Base-by-base conservation (phyloP, 2,329 filamentous ascomycete species). In the Trichoderma sp. region DNA sequence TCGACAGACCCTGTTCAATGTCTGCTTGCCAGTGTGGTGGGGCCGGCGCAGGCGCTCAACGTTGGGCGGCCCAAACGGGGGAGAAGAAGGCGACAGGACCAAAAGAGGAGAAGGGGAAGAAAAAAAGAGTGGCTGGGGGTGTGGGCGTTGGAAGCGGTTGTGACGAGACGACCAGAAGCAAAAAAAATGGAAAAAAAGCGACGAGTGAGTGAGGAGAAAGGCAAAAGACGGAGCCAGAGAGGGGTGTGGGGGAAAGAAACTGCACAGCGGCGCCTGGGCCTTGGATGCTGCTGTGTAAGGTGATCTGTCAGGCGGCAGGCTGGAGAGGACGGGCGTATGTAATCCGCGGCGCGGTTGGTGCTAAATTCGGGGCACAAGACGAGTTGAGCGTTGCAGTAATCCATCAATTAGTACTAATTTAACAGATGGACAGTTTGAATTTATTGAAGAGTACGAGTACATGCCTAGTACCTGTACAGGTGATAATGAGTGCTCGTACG, bases 121-220 rank as follows among this genome's bases (percentile, higher is more conserved):
- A 59, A 59, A 73, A 69, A 45, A 72, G 71, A 72, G 77, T 72
- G 74, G 77, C 74, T 75, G 71, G 74, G 68, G 53, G 66, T 24
- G 76, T 62, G 53, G 62, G 59, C 59, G 71, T 24, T 11, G 38
- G 68, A 56, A n/a, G 60, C 41, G 41, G 41, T 71, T 71, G 45
- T 50, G 63, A 62, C 71, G 50, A 75, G 45, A 41, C 9, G 60
- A 35, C 24, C 21, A 50, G 29, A 71, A 50, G 21, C 18, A 71
- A 33, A 21, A n/a, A 31, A 45, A 38, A 56, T 16, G 31, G 14
- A 41, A 41, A 41, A 41, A 41, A 75, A 33, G 60, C 33, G 14
- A 33, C 33, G 38, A 71, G 73, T 38, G 45, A 45, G 68, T 62
- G 56, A 60, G 68, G 45, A 60, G 50, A 53, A 33, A 33, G 68